Evolutionary conservation across 805 yeast genomes (phyloP).

Genomic region (Tetrapisispora phaffii): DNA sequence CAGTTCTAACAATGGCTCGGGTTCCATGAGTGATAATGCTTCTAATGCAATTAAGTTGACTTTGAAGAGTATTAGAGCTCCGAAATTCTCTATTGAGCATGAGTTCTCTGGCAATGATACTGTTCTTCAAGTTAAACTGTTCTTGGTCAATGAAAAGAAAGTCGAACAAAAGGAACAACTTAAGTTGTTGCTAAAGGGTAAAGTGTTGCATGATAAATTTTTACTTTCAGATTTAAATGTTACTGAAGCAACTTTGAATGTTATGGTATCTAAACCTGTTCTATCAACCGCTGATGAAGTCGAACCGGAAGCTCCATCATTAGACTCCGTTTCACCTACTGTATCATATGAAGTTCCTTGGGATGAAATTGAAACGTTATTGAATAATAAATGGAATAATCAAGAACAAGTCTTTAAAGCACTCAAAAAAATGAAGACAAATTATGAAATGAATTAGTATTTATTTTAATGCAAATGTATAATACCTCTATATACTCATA

Average conservation of each 20-base stretch:
- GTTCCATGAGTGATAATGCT: neutral
- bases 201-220: constrained; percentile 47
- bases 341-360: constrained; percentile 31
- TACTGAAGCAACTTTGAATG: constrained; percentile 33
- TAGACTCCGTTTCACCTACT: neutral
- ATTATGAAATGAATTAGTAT: constrained; percentile 32
- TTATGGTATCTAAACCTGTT: constrained; percentile 32
- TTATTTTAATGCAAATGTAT: neutral
- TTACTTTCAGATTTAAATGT: constrained; percentile 27
- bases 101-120: constrained; percentile 24
- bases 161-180: constrained; percentile 33
- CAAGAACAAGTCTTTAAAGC: constrained; percentile 22
- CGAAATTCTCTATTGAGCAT: constrained; percentile 43
- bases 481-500: neutral
- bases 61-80: constrained; percentile 63
- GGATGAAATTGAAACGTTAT: constrained; percentile 33
- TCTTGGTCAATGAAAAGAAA: constrained; percentile 20
- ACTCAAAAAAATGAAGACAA: constrained; percentile 30
- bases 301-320: constrained; percentile 1
- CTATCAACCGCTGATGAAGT: neutral
- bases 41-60: constrained; percentile 17
- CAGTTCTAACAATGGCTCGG: neutral
- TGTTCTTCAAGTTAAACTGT: constrained; percentile 27
- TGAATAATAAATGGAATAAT: constrained; percentile 29
- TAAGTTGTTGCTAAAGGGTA: constrained; percentile 50